Percentiles rank a stretch among this genome's conserved stretches.
phyloP scores from a whole-genome alignment of 1,284 basidiomycete genomes.

The Cutaneotrichosporon dermatis region DNA sequence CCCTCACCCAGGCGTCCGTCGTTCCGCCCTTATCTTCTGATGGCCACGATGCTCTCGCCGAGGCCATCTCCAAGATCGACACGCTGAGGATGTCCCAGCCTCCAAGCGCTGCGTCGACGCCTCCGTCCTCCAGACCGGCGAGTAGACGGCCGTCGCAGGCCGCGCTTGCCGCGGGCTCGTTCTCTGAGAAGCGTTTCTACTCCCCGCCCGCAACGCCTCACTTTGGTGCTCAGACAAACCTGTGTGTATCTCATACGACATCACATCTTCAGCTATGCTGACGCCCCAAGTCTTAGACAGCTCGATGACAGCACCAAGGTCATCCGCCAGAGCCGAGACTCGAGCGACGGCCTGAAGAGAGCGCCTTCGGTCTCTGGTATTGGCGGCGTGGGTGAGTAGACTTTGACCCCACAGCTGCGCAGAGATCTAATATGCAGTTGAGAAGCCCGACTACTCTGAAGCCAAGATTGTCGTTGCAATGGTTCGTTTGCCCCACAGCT shows the following conservation, averaged over 20 bases:
- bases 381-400: slow-evolving; percentile 43
- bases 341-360: slow-evolving; percentile 34
- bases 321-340: slow-evolving; percentile 30
- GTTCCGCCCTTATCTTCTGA: slow-evolving; percentile 22
- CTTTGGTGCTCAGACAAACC: slow-evolving; percentile 47
- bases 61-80: slow-evolving; percentile 44
- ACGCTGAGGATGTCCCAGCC: slow-evolving; percentile 35
- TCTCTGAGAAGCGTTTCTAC: slow-evolving; percentile 3
- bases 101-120: slow-evolving; percentile 12
- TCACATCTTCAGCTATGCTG: background rate
- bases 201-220: slow-evolving; percentile 47
- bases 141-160: background rate
- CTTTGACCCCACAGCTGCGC: background rate
- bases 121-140: slow-evolving; percentile 1
- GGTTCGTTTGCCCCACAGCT: slow-evolving; percentile 53
- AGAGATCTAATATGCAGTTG: slow-evolving; percentile 55
- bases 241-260: slow-evolving; percentile 25
- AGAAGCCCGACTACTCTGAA: slow-evolving; percentile 96
- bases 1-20: slow-evolving; percentile 8
- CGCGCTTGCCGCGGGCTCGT: no score
- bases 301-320: slow-evolving; percentile 48
- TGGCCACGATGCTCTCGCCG: slow-evolving; percentile 28
- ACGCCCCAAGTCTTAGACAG: slow-evolving; percentile 33
- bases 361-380: slow-evolving; percentile 50
- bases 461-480: slow-evolving; percentile 98